Evolutionary conservation across 2,329 filamentous ascomycete species (phyloP).

Genomic region (Phialemonium atrogriseum): DNA sequence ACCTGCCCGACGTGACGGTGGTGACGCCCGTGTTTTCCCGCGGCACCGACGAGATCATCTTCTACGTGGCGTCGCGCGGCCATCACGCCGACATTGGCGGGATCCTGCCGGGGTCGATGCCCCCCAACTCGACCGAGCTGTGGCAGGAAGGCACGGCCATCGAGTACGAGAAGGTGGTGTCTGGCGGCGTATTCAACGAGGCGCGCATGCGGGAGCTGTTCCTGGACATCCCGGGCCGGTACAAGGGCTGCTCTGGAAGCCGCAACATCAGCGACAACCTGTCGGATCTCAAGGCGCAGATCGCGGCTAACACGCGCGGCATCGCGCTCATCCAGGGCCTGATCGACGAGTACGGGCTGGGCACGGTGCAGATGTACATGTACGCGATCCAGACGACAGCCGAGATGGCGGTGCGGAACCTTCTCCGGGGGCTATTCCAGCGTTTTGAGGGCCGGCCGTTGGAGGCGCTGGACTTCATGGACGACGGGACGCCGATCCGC

Average conservation of each 20-base stretch:
- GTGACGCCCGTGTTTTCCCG: constrained; percentile 59
- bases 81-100: constrained; percentile 64
- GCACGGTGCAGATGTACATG: constrained; percentile 73
- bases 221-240: constrained; percentile 56
- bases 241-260: constrained; percentile 61
- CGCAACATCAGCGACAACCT: constrained; percentile 64
- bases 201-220: constrained; percentile 58
- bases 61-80: constrained; percentile 63
- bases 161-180: constrained; percentile 53
- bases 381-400: constrained; percentile 68
- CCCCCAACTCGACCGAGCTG: constrained; percentile 52
- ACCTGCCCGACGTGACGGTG: constrained; percentile 66
- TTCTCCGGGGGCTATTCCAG: constrained; percentile 61
- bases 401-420: constrained; percentile 60
- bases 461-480: constrained; percentile 28
- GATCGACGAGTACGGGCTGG: constrained; percentile 65
- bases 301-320: constrained; percentile 67
- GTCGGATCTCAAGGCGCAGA: constrained; percentile 67
- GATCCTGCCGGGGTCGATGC: constrained; percentile 67
- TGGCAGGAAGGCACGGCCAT: constrained; percentile 50
- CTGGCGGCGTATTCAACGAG: constrained; percentile 61
- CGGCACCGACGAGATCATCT: constrained; percentile 53
- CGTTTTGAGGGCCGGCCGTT: constrained; percentile 27
- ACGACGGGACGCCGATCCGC: constrained; percentile 27
- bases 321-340: constrained; percentile 62